These are phyloP conservation scores for Austroboletus olivaceoglutinosus DNA, from an alignment of 1,284 basidiomycete species.

Conservation along the genomic window DNA sequence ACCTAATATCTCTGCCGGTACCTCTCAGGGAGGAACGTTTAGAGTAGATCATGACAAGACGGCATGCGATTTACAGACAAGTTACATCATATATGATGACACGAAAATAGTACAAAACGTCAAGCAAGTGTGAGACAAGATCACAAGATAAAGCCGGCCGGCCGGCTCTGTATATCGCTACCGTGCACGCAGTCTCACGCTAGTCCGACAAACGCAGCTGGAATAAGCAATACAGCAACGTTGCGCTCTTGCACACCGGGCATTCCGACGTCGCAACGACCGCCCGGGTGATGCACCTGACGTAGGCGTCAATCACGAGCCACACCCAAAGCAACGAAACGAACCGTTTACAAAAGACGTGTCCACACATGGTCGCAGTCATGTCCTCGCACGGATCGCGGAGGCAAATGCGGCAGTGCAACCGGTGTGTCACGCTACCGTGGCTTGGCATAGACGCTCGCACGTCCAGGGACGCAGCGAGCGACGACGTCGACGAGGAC, in stretches of 20 bases:
- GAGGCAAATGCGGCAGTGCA: slow-evolving; percentile 48
- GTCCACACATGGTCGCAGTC: slow-evolving; percentile 56
- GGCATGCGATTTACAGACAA: background rate
- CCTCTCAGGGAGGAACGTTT: too few relatives aligned
- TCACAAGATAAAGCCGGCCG: background rate
- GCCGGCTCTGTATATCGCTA: too few relatives aligned
- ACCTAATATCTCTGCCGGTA: too few relatives aligned
- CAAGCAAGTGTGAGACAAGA: background rate
- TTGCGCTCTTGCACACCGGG: slow-evolving; percentile 47
- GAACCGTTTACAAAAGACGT: slow-evolving; percentile 55
- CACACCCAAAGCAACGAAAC: slow-evolving; percentile 7
- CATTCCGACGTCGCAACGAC: slow-evolving; percentile 45
- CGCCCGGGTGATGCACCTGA: slow-evolving; percentile 49
- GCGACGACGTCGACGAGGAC: slow-evolving; percentile 17
- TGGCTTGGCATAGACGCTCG: background rate
- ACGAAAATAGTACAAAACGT: too few relatives aligned
- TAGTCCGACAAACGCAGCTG: slow-evolving; percentile 26
- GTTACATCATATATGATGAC: slow-evolving; percentile 1
- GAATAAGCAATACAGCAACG: slow-evolving; percentile 49
- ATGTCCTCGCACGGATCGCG: slow-evolving; percentile 44
- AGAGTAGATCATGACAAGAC: too few relatives aligned
- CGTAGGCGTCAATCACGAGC: background rate
- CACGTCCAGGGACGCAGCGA: slow-evolving; percentile 10
- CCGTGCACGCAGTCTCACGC: background rate
- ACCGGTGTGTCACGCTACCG: slow-evolving; percentile 4